Base-by-base conservation (phyloP, 2,329 filamentous ascomycete genomes). In the Alternaria atra region DNA sequence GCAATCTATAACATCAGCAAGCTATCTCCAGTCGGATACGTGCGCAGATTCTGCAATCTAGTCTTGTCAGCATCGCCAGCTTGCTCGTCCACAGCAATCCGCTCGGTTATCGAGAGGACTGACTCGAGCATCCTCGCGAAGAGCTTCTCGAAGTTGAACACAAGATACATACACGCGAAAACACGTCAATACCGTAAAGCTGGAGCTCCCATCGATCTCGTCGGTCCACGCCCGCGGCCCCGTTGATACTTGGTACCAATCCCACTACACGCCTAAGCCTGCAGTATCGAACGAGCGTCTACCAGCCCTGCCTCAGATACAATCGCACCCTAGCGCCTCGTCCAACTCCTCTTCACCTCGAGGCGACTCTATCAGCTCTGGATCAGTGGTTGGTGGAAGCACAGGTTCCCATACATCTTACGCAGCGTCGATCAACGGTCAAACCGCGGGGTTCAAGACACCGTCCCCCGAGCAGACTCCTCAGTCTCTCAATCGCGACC, bases 121-220 rank as follows among this genome's bases (percentile, higher is more conserved):
- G 59, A 62, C 58, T 69, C 63, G 63, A 63, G 61, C 56, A 61
- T 50, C 54, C 61, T 61, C 52, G 52, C 58, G 39, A 57, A 63
- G 55, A 66, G 53, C 34, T 51, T 64, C 55, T 67, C 55, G 58
- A 60, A 25, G 40, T 44, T 40, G 17, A 25, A 50, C 48, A 61
- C 35, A 30, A 59, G 37, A 30, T 37, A 46, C 27, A 20, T 57
- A 52, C 50, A 47, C 50, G 58, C 66, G 32, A 61, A 58, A 63
- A 30, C 51, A 65, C 60, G 48, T 63, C 77, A 84, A 88, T 83
- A 90, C 89, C 91, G 92, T 88, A 90, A 95, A 94, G 86, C 92
- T 96, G 92, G 92, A 94, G 91, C 89, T 94, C 81, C 91, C 92
- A 83, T 91, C 91, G 83, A 91, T 93, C 78, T 91, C 91, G 77